Evolutionary conservation across 2,329 filamentous ascomycete species (phyloP).

Genomic region (Metarhizium anisopliae): DNA sequence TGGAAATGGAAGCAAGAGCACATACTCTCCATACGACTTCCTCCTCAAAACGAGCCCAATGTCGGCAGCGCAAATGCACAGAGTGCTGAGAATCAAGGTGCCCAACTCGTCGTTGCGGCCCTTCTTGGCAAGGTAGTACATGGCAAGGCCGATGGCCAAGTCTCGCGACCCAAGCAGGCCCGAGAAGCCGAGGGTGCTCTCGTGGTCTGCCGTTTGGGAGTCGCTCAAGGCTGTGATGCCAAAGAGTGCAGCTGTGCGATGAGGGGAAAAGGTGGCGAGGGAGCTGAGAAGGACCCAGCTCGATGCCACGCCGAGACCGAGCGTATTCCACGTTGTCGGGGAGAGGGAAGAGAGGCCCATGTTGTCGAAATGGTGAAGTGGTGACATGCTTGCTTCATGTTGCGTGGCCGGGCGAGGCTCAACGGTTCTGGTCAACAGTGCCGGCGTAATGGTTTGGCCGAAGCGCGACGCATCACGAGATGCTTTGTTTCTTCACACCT

Average conservation of each 20-base stretch:
- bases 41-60: conserved; percentile 10
- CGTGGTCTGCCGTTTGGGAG: background rate
- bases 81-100: conserved; percentile 7
- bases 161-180: conserved; percentile 9
- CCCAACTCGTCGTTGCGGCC: no score
- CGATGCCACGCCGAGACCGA: conserved; percentile 12
- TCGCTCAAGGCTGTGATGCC: conserved; percentile 5
- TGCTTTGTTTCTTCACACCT: no score
- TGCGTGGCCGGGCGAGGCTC: no score
- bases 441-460: no score
- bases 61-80: conserved; percentile 10
- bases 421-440: no score
- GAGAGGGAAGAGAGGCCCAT: conserved; percentile 2
- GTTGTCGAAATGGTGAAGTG: no score
- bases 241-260: conserved; percentile 3
- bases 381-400: no score
- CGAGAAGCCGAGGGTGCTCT: conserved; percentile 1
- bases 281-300: conserved; percentile 10
- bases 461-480: no score
- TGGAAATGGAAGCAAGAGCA: background rate
- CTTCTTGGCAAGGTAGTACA: no score
- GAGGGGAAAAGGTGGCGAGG: conserved; percentile 3
- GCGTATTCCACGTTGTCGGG: conserved; percentile 10
- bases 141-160: background rate
- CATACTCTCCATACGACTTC: background rate